These are phyloP conservation scores for Climacium dendroides DNA, from an alignment of 225 moss, liverwort and hornwort genomes.

Conservation along the genomic window DNA sequence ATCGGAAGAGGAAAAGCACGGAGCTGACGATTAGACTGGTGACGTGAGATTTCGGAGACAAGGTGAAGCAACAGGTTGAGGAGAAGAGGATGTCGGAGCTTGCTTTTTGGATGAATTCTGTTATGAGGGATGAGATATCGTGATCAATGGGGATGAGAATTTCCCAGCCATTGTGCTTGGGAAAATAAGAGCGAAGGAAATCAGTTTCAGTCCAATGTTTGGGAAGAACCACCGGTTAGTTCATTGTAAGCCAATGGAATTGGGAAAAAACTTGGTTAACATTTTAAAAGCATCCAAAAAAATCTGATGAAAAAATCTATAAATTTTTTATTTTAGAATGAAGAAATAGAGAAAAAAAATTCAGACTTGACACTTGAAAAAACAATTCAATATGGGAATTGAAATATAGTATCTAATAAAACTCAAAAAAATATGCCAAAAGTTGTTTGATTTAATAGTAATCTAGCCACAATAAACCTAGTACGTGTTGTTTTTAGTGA, in stretches of 20 bases:
- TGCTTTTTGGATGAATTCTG: background rate
- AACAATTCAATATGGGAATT: accelerated
- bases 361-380: accelerated
- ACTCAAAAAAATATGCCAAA: background rate
- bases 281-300: background rate
- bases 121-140: background rate
- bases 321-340: background rate
- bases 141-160: background rate
- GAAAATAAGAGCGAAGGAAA: background rate
- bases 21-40: background rate
- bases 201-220: no score
- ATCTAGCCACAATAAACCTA: accelerated
- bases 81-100: background rate
- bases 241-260: background rate
- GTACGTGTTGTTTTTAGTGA: background rate
- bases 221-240: background rate
- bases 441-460: background rate
- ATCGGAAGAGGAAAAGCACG: background rate
- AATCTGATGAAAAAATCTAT: background rate
- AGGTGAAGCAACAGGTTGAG: background rate
- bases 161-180: no score
- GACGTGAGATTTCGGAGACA: background rate
- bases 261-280: accelerated
- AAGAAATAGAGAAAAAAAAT: background rate
- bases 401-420: accelerated